Conservation (phyloP, 805 yeast genomes). For the Kodamaea jinghongensis region DNA sequence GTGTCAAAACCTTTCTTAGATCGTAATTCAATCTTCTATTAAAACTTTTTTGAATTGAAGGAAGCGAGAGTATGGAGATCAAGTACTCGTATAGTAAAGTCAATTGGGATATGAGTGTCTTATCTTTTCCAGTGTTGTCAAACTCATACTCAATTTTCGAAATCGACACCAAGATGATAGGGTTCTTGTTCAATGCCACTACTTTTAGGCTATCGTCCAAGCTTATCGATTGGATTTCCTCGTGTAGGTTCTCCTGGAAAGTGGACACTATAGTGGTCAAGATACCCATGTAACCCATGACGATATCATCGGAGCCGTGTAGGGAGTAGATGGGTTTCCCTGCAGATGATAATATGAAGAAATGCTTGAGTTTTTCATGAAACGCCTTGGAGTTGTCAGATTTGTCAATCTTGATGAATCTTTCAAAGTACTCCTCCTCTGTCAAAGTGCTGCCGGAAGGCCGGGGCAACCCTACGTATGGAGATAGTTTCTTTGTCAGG, state of each 20-base stretch:
- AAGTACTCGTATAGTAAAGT: slow-evolving; percentile 73
- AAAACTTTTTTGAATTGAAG: slow-evolving; percentile 69
- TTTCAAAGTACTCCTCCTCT: slow-evolving; percentile 8
- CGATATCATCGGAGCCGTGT: slow-evolving; percentile 66
- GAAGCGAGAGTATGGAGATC: slow-evolving; percentile 78
- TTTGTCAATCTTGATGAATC: slow-evolving; percentile 18
- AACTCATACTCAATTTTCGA: slow-evolving; percentile 52
- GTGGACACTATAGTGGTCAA: slow-evolving; percentile 76
- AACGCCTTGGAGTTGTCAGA: slow-evolving; percentile 16
- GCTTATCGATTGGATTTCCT: slow-evolving; percentile 49
- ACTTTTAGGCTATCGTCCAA: slow-evolving; percentile 50
- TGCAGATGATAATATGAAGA: slow-evolving; percentile 75
- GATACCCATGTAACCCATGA: slow-evolving; percentile 73
- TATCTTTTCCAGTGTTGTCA: slow-evolving; percentile 13
- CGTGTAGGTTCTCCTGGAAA: slow-evolving; percentile 47
- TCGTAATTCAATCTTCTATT: slow-evolving; percentile 76
- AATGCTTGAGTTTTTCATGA: slow-evolving; percentile 55
- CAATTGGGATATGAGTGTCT: slow-evolving; percentile 48
- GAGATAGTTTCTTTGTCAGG: slow-evolving; percentile 3
- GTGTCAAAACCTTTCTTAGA: slow-evolving; percentile 68
- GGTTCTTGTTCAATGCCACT: slow-evolving; percentile 59
- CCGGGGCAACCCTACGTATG: slow-evolving; percentile 3
- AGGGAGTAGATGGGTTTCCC: slow-evolving; percentile 86
- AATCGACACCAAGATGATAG: slow-evolving; percentile 72
- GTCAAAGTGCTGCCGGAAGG: not conserved